Evolutionary conservation across 2,329 filamentous ascomycete genomes (phyloP), one percentile per base, ranked within the genome.

Genomic region (Sarocladium strictum): DNA sequence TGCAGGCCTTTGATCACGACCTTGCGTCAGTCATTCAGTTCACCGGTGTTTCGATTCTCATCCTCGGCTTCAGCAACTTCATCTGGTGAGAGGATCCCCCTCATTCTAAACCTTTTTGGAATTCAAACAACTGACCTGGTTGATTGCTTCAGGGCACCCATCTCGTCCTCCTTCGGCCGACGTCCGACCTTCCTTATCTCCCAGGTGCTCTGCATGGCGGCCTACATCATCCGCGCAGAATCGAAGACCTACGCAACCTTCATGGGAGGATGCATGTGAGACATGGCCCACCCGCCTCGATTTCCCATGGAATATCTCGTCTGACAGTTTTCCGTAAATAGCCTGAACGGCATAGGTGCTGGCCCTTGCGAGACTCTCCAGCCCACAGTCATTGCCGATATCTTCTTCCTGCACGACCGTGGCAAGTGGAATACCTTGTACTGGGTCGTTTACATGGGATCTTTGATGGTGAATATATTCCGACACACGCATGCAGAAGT

Each of bases 381-480:
- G 23, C 38, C 38, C 19, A 43, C 38, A 10, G 43, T 47, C 43
- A 47, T 47, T 17, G 12, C 23, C 24, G 43, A 47, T n/a, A 27
- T 47, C 23, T 47, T 47, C 23, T 47, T 47, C 24, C 43, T 47
- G 12, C 43, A 47, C 24, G 43, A 47, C 23, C 43, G 43, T 27
- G 43, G 43, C 21, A 27, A 3, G 14, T 47, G 43, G 43, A 47
- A 27, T 12, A 29, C 23, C n/a, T 7, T 47, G 3, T 47, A 47
- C 24, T 47, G 23, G 43, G 23, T 27, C 24, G 23, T 47, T 11
- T 47, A 47, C n/a, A 27, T 47, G 24, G 23, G 24, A 3, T 27
- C 43, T 27, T 19, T 43, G n/a, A 43, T 43, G 38, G 38, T 43
- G 17, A 38, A 15, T n/a, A 32, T n/a, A n/a, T n/a, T n/a, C n/a